Conservation (phyloP, 805 yeast genomes). For the Cyberlindnera xylosilytica region DNA sequence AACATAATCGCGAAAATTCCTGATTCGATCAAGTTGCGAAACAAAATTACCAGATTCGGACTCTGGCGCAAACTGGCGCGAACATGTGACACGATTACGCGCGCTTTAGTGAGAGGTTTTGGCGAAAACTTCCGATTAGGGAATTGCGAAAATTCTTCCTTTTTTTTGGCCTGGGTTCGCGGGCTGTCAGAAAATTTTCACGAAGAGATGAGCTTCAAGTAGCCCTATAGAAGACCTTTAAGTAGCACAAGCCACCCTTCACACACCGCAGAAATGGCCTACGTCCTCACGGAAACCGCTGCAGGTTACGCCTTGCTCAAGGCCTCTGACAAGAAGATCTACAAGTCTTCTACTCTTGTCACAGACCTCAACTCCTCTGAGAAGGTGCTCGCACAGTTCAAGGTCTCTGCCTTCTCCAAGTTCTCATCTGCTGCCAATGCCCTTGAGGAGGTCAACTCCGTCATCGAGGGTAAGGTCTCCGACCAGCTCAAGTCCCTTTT, state of each 20-base stretch:
- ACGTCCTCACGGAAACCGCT: slow-evolving; percentile 94
- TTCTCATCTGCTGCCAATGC: slow-evolving; percentile 94
- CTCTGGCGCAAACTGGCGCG: not conserved
- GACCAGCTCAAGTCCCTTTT: slow-evolving; percentile 75
- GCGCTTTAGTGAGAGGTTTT: not conserved
- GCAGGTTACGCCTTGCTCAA: slow-evolving; percentile 98
- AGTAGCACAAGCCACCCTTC: not conserved
- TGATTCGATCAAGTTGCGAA: slow-evolving; percentile 2
- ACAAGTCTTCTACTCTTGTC: slow-evolving; percentile 73
- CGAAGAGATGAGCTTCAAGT: not conserved
- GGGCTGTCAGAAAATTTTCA: slow-evolving; percentile 14
- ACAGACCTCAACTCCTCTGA: slow-evolving; percentile 79
- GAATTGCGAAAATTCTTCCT: not conserved
- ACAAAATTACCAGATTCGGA: not conserved
- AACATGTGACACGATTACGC: slow-evolving; percentile 13
- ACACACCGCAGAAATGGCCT: slow-evolving; percentile 51
- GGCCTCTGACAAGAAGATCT: slow-evolving; percentile 95
- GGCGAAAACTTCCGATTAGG: not conserved
- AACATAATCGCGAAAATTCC: slow-evolving; percentile 7
- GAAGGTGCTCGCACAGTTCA: slow-evolving; percentile 85
- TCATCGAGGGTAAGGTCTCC: slow-evolving; percentile 92
- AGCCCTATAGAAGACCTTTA: not conserved
- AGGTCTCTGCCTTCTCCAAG: slow-evolving; percentile 93
- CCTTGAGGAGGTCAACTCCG: slow-evolving; percentile 88
- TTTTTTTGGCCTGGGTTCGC: slow-evolving; percentile 2